Base-by-base conservation (phyloP, 768 basidiomycete genomes). In the Trametes meyenii region DNA sequence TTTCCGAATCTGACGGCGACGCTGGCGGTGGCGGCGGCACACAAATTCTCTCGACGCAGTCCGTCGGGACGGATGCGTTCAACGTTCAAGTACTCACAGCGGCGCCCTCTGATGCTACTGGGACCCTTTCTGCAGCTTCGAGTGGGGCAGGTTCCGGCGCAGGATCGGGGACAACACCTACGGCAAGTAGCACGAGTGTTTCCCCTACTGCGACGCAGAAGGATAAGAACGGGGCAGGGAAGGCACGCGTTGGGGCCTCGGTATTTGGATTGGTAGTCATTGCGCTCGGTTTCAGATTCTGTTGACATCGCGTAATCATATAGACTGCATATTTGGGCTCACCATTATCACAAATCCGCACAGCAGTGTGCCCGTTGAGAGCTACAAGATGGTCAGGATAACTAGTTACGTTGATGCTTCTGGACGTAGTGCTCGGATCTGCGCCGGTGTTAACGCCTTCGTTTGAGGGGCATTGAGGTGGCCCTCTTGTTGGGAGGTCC, bases 51-150 rank as follows among this genome's bases (percentile, higher is more conserved):
- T 48, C 45, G 2, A 29, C 39, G 39, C 55, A 42, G 2, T 39
- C 19, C 0, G 26, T 39, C 8, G 23, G 16, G 17, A 60, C 60
- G 46, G 39, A 55, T 45, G 60, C 44, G 52, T 46, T 60, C 60
- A 39, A 48, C 12, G 53, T 60, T 38, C 52, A 55, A 53, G 21
- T 60, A n/a, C 52, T 24, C 23, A 39, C 51, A 2, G 17, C 59
- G 5, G 43, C 45, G 13, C 6, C 58, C 4, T 10, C 23, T 7
- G 40, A 38, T 40, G 38, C 51, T 7, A 24, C 19, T 39, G 51
- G 21, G 11, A 19, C 38, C 23, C 36, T 38, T 13, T 14, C 39
- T 4, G 10, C 44, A 10, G 6, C 45, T 46, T 13, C 21, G 5
- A 46, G 21, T 21, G 21, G 19, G 29, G 29, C 29, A 8, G 29